These are phyloP conservation scores for Dothistroma septosporum DNA, from an alignment of 2,329 filamentous ascomycete genomes.

Conservation along the genomic window DNA sequence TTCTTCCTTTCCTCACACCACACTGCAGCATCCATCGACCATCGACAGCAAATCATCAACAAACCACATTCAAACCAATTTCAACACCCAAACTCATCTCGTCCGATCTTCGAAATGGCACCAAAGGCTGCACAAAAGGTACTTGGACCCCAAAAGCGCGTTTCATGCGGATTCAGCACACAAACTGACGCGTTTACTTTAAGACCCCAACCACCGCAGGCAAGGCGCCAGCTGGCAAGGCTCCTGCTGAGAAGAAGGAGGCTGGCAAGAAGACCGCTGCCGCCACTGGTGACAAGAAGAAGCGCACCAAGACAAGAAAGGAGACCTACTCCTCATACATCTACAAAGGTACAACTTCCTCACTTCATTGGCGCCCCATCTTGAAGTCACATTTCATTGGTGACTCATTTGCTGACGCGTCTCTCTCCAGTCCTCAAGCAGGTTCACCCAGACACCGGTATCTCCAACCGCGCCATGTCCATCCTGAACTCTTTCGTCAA, in stretches of 20 bases:
- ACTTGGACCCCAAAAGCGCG: conserved; percentile 8
- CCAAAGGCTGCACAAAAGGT: conserved; percentile 91
- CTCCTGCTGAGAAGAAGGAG: conserved; percentile 97
- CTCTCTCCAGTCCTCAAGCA: conserved; percentile 83
- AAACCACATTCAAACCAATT: conserved; percentile 31
- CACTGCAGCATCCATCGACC: conserved; percentile 30
- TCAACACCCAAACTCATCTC: conserved; percentile 28
- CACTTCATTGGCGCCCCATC: conserved; percentile 15
- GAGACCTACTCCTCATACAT: conserved; percentile 99
- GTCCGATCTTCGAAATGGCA: conserved; percentile 67
- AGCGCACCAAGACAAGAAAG: conserved; percentile 99
- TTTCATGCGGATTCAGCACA: conserved; percentile 10
- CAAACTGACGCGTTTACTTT: conserved; percentile 22
- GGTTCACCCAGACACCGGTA: conserved; percentile 99
- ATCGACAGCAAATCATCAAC: conserved; percentile 31
- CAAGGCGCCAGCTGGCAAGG: conserved; percentile 81
- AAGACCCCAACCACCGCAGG: conserved; percentile 83
- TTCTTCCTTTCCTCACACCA: conserved; percentile 38
- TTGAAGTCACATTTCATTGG: conserved; percentile 21
- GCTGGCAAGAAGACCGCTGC: conserved; percentile 98
- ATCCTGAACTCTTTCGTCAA: conserved; percentile 99
- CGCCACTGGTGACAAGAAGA: conserved; percentile 97
- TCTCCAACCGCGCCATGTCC: conserved; percentile 99
- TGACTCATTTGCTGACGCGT: conserved; percentile 37
- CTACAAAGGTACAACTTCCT: conserved; percentile 80